phyloP scores from a whole-genome alignment of 1,284 basidiomycete genomes.

The Boletus smithii region DNA sequence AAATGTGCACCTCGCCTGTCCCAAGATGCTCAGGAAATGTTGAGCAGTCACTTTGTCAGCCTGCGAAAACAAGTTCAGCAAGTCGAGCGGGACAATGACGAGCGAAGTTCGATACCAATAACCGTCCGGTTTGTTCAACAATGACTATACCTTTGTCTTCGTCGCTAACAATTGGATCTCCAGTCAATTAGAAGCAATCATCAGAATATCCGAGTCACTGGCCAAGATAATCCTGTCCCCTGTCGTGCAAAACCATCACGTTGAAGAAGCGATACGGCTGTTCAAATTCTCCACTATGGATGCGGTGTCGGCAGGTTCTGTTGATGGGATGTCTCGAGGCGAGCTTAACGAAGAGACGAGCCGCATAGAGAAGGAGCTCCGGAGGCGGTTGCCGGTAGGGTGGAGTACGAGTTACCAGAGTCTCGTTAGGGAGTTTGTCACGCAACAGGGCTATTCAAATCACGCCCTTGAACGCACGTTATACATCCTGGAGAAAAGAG shows the following conservation, averaged over 20 bases:
- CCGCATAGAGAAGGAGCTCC: slow-evolving; percentile 89
- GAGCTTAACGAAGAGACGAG: slow-evolving; percentile 94
- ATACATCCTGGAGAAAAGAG: slow-evolving; percentile 92
- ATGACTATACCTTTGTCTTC: neutral
- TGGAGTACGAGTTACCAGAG: slow-evolving; percentile 97
- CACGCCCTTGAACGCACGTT: slow-evolving; percentile 93
- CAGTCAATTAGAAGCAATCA: slow-evolving; percentile 98
- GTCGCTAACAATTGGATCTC: slow-evolving; percentile 7
- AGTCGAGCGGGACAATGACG: slow-evolving; percentile 96
- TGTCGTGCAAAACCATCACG: slow-evolving; percentile 88
- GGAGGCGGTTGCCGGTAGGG: slow-evolving; percentile 87
- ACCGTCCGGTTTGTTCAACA: slow-evolving; percentile 78
- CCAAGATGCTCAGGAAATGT: slow-evolving; percentile 91
- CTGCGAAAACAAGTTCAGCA: slow-evolving; percentile 94
- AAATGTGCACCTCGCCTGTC: slow-evolving; percentile 96
- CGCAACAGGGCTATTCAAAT: slow-evolving; percentile 84
- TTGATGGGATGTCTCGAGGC: slow-evolving; percentile 89
- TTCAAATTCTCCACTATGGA: slow-evolving; percentile 99
- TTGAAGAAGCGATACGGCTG: slow-evolving; percentile 95
- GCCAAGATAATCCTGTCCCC: slow-evolving; percentile 92
- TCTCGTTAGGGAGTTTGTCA: slow-evolving; percentile 93
- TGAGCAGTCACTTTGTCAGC: slow-evolving; percentile 95
- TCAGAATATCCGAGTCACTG: slow-evolving; percentile 95
- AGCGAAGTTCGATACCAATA: slow-evolving; percentile 96
- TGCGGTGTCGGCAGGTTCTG: slow-evolving; percentile 89